Percentiles rank a stretch among this genome's conserved stretches.
These are phyloP conservation scores for Globisporangium solare DNA, from an alignment of 352 stramenopile species.

Conservation along the genomic window DNA sequence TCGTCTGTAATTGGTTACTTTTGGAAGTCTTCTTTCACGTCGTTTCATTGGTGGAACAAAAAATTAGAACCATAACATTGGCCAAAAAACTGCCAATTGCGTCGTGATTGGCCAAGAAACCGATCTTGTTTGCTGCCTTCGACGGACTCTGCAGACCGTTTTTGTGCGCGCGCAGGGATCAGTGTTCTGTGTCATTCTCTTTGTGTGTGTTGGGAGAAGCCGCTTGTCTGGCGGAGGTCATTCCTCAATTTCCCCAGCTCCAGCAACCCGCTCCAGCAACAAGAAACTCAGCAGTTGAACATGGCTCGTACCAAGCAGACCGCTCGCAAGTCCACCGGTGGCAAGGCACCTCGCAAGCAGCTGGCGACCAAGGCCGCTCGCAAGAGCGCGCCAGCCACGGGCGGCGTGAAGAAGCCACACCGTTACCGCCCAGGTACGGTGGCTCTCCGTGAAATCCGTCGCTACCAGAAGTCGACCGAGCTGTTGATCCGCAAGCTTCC, in stretches of 20 bases:
- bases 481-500: conserved; percentile 95
- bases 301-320: conserved; percentile 97
- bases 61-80: too few species aligned
- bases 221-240: conserved; percentile 11
- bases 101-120: conserved; percentile 24
- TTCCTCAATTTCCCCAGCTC: conserved; percentile 53
- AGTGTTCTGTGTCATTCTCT: not conserved
- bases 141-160: not conserved
- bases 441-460: conserved; percentile 96
- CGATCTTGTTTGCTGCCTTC: not conserved
- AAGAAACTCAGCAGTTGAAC: conserved; percentile 14
- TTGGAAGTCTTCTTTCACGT: not conserved
- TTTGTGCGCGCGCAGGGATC: not conserved
- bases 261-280: conserved; percentile 25
- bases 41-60: conserved; percentile 25
- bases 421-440: conserved; percentile 83
- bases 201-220: not conserved
- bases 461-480: conserved; percentile 96
- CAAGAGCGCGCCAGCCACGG: conserved; percentile 89
- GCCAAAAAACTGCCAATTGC: not conserved
- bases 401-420: conserved; percentile 92
- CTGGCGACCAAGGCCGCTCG: conserved; percentile 91
- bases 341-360: conserved; percentile 94
- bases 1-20: conserved; percentile 5
- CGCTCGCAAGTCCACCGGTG: conserved; percentile 92